Conservation (phyloP, 257 asterid genomes). For the Mitragyna speciosa region DNA sequence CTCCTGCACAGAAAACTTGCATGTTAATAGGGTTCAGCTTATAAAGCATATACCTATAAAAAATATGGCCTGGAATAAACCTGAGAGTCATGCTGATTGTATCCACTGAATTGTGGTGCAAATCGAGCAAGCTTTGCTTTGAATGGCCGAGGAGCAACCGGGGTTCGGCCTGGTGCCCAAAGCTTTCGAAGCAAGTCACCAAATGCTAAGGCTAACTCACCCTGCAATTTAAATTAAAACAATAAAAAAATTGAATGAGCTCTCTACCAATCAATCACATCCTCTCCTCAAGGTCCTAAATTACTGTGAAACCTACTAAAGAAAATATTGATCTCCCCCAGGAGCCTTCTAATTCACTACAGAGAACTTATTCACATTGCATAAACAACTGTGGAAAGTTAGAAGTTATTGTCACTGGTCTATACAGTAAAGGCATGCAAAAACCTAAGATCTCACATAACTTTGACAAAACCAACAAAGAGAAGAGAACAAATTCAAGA, state of each 20-base stretch:
- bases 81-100: slow-evolving; percentile 99
- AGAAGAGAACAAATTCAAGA: not conserved
- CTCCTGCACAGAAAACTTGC: slow-evolving; percentile 55
- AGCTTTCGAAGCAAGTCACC: slow-evolving; percentile 94
- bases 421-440: not conserved
- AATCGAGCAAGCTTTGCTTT: slow-evolving; percentile 93
- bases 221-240: slow-evolving; percentile 49
- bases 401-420: not conserved
- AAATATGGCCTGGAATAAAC: slow-evolving; percentile 33
- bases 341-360: not conserved
- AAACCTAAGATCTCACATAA: not conserved
- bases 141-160: slow-evolving; percentile 92
- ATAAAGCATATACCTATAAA: slow-evolving; percentile 13
- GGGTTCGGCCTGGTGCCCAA: slow-evolving; percentile 96
- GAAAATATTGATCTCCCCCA: not conserved
- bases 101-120: slow-evolving; percentile 99
- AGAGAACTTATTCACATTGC: not conserved
- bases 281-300: not conserved
- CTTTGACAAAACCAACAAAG: not conserved
- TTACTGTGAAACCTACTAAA: not conserved
- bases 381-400: not conserved
- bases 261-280: not conserved
- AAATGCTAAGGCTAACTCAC: slow-evolving; percentile 98
- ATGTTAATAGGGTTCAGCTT: slow-evolving; percentile 20
- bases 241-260: not conserved